Conservation (phyloP, 495 filamentous ascomycete genomes). For the Rusavskia elegans region DNA sequence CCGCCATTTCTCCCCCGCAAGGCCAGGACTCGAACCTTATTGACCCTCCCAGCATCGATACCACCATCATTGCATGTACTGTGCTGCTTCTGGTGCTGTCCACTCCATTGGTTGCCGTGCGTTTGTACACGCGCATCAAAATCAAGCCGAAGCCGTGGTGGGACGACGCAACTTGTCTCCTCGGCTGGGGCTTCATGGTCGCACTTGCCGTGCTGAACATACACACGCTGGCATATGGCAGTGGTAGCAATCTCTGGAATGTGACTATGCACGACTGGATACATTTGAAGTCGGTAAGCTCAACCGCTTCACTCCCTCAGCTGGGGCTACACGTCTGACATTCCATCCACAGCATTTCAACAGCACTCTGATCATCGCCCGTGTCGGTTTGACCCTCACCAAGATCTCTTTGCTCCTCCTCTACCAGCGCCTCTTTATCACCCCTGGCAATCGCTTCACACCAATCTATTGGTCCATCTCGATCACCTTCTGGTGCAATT, state of each 20-base stretch:
- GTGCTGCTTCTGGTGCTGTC: background rate
- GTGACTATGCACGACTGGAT: background rate
- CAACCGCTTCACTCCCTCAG: too few relatives aligned
- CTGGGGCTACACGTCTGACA: too few relatives aligned
- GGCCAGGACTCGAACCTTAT: background rate
- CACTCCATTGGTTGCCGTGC: background rate
- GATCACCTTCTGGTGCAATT: constrained; percentile 21
- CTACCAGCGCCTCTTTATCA: constrained; percentile 30
- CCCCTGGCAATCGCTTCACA: constrained; percentile 18
- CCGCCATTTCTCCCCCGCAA: background rate
- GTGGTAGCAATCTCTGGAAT: background rate
- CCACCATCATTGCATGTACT: background rate
- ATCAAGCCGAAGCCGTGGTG: background rate
- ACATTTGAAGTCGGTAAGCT: too few relatives aligned
- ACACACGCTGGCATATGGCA: background rate
- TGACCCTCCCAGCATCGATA: background rate
- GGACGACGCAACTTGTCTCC: background rate
- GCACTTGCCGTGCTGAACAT: background rate
- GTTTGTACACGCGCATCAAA: background rate
- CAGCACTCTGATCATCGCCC: constrained; percentile 1
- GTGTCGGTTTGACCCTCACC: constrained; percentile 25
- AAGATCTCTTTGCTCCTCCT: constrained; percentile 33
- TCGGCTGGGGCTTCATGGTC: background rate
- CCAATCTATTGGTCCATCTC: constrained; percentile 2
- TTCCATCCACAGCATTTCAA: constrained; percentile 2